Conservation (phyloP, 1,139 yeast species). For the Geotrichum citri-aurantii region DNA sequence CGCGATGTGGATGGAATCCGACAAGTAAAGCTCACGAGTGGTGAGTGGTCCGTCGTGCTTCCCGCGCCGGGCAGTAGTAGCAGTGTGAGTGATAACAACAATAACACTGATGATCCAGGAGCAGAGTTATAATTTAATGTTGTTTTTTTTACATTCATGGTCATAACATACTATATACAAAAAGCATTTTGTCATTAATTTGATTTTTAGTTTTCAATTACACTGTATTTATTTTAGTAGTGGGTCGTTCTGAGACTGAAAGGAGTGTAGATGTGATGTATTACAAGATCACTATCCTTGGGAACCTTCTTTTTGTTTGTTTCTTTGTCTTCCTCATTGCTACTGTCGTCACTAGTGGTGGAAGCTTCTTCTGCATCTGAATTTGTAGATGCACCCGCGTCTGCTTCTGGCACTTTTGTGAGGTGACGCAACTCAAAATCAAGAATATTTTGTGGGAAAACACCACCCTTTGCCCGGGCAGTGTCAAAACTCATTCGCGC, state of each 20-base stretch:
- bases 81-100: not conserved
- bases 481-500: slow-evolving; percentile 4
- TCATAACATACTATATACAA: not conserved
- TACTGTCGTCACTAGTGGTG: slow-evolving; percentile 11
- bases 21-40: slow-evolving; percentile 17
- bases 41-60: slow-evolving; percentile 21
- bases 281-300: not conserved
- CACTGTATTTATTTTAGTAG: not conserved
- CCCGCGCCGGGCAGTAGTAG: not conserved
- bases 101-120: not conserved
- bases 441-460: slow-evolving; percentile 24
- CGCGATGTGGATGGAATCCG: slow-evolving; percentile 12
- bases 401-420: not conserved
- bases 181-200: not conserved
- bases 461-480: slow-evolving; percentile 18
- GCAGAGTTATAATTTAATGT: not conserved
- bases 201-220: too few species aligned
- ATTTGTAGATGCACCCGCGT: too few species aligned
- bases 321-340: not conserved
- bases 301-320: not conserved
- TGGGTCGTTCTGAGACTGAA: not conserved
- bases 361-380: not conserved
- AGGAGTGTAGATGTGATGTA: not conserved
- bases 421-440: slow-evolving; percentile 17
- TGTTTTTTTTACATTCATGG: not conserved